Evolutionary conservation across 2,329 filamentous ascomycete genomes (phyloP).

Genomic region (Geosmithia putterillii): DNA sequence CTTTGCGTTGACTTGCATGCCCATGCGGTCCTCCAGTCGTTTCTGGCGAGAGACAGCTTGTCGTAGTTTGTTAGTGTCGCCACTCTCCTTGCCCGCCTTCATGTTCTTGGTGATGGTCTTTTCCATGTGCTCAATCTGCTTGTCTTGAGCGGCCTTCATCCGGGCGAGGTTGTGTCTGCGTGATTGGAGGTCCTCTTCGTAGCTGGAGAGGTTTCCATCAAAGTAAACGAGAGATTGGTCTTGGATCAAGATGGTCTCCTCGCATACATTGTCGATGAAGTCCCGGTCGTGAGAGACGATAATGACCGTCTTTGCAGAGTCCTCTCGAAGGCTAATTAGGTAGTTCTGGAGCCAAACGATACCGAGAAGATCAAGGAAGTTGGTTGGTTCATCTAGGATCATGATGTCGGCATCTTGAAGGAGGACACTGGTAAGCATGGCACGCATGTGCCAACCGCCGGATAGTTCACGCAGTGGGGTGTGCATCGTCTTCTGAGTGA

Average conservation of each 20-base stretch:
- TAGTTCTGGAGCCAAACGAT: constrained; percentile 78
- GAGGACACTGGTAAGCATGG: constrained; percentile 51
- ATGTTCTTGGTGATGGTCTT: constrained; percentile 56
- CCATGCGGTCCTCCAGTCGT: constrained; percentile 72
- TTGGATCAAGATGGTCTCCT: constrained; percentile 64
- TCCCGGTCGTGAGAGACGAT: constrained; percentile 77
- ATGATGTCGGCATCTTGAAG: constrained; percentile 66
- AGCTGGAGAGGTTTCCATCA: constrained; percentile 60
- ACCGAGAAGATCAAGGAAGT: constrained; percentile 71
- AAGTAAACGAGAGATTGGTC: constrained; percentile 64
- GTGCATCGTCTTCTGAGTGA: constrained; percentile 48
- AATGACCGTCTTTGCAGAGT: constrained; percentile 53
- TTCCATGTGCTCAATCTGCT: constrained; percentile 70
- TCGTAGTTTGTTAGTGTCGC: constrained; percentile 62
- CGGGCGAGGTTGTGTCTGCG: constrained; percentile 55
- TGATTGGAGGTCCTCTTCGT: constrained; percentile 56
- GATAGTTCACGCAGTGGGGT: constrained; percentile 55
- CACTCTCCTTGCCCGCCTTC: constrained; percentile 61
- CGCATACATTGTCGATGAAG: constrained; percentile 60
- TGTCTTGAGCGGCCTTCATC: constrained; percentile 74
- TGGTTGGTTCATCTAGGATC: constrained; percentile 78
- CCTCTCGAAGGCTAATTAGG: constrained; percentile 44
- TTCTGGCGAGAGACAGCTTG: constrained; percentile 77
- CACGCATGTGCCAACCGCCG: constrained; percentile 66
- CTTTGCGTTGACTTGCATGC: constrained; percentile 57